These are phyloP conservation scores for Candida awuae DNA, from an alignment of 805 yeast genomes.

Conservation along the genomic window DNA sequence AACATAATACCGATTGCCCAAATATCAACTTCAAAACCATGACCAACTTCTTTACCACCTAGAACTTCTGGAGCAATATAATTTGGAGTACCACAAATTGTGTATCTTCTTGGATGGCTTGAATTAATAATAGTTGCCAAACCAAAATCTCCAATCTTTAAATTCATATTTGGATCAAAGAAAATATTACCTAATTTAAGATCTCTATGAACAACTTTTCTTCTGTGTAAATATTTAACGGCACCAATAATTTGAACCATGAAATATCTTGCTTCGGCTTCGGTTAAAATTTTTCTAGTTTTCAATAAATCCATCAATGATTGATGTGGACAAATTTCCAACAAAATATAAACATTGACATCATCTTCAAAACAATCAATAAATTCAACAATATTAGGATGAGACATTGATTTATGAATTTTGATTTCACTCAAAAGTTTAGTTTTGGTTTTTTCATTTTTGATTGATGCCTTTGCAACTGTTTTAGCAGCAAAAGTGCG, in stretches of 20 bases:
- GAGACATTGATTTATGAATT: conserved; percentile 84
- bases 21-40: conserved; percentile 88
- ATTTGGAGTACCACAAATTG: conserved; percentile 98
- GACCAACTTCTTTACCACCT: conserved; percentile 81
- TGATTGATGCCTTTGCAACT: conserved; percentile 91
- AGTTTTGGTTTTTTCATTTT: conserved; percentile 79
- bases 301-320: conserved; percentile 88
- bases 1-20: conserved; percentile 98
- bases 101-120: conserved; percentile 68
- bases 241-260: conserved; percentile 94
- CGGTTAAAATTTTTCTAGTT: conserved; percentile 74
- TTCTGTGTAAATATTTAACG: conserved; percentile 80
- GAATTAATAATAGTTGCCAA: conserved; percentile 84
- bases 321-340: conserved; percentile 93
- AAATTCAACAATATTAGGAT: conserved; percentile 85
- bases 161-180: conserved; percentile 87
- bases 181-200: conserved; percentile 92
- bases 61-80: conserved; percentile 97
- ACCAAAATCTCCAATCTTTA: conserved; percentile 97
- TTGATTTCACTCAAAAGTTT: conserved; percentile 88
- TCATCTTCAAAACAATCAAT: conserved; percentile 97
- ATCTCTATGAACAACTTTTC: conserved; percentile 93
- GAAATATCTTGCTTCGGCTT: conserved; percentile 84
- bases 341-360: conserved; percentile 81
- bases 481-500: conserved; percentile 92